Evolutionary conservation across 176 grass and related monocot species (phyloP), one percentile per base, ranked within the genome.

Genomic region (Zoysia pacifica): DNA sequence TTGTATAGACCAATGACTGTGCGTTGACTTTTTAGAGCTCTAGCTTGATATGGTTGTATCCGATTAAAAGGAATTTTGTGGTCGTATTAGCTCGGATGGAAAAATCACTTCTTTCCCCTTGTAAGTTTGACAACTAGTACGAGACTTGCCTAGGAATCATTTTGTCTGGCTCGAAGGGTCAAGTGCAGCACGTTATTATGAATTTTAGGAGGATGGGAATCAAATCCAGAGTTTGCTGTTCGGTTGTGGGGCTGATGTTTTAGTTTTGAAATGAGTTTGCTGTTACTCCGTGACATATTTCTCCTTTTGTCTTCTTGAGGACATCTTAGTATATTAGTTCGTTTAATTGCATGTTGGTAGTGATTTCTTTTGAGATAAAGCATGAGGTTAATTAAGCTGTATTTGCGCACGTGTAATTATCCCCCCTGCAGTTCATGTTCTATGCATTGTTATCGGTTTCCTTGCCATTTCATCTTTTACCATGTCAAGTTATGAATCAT

Each of bases 31-130:
- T 9, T 13, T 12, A 55, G 28, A 54, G 1, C 15, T 1, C 11
- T 28, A 28, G 13, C n/a, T 61, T 18, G 47, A 18, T 54, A 8
- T 20, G 7, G 36, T 2, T 28, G 69, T 75, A 69, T 63, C 35
- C 12, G 12, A 2, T 72, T 67, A 82, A 58, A 45, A 65, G 77
- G 37, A n/a, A n/a, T n/a, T n/a, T n/a, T n/a, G n/a, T n/a, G n/a
- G n/a, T n/a, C n/a, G n/a, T n/a, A n/a, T n/a, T n/a, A n/a, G n/a
- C n/a, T n/a, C n/a, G n/a, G n/a, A n/a, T n/a, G n/a, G n/a, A 11
- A 12, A 60, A 28, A 15, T 6, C 28, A 28, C 9, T 48, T 37
- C 28, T 14, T 61, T 67, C 16, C 48, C 12, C 28, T 28, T 28
- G 28, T 28, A 28, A 28, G 0, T 50, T 28, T 28, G 28, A 28